Conservation (phyloP, 1,139 yeast genomes). For the Candida buenavistaensis region DNA sequence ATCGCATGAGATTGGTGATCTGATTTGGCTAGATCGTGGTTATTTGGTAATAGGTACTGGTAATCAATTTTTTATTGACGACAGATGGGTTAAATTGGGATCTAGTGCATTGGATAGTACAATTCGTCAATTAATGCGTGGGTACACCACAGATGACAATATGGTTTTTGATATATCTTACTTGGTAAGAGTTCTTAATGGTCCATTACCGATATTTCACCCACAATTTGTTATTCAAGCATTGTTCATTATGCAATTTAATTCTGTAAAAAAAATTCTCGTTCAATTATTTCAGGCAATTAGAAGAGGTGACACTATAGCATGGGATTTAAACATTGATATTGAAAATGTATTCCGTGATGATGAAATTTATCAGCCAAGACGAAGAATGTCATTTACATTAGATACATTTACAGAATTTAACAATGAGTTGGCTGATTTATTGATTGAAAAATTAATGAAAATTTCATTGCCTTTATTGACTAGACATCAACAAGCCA, state of each 20-base stretch:
- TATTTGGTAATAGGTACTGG: slow-evolving; percentile 84
- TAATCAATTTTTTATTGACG: slow-evolving; percentile 82
- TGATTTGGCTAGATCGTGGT: slow-evolving; percentile 81
- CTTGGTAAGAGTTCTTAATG: slow-evolving; percentile 75
- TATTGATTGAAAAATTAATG: slow-evolving; percentile 60
- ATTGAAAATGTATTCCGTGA: slow-evolving; percentile 20
- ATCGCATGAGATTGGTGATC: slow-evolving; percentile 81
- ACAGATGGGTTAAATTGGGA: slow-evolving; percentile 51
- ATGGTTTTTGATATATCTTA: slow-evolving; percentile 40
- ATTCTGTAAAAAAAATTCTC: slow-evolving; percentile 59
- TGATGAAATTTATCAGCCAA: slow-evolving; percentile 6
- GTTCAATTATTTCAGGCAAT: slow-evolving; percentile 51
- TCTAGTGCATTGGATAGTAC: slow-evolving; percentile 33
- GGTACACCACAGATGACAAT: slow-evolving; percentile 33
- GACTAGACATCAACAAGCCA: slow-evolving; percentile 89
- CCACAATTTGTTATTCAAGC: slow-evolving; percentile 87
- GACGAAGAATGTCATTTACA: slow-evolving; percentile 21
- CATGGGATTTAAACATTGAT: slow-evolving; percentile 39
- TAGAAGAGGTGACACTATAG: slow-evolving; percentile 36
- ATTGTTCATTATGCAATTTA: slow-evolving; percentile 61
- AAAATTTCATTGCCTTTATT: slow-evolving; percentile 72
- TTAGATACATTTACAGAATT: slow-evolving; percentile 41
- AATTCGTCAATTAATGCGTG: slow-evolving; percentile 52
- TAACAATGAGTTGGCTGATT: slow-evolving; percentile 44
- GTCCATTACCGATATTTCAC: slow-evolving; percentile 87